Conservation (phyloP, 2,329 filamentous ascomycete genomes). For the Talaromyces amestolkiae region DNA sequence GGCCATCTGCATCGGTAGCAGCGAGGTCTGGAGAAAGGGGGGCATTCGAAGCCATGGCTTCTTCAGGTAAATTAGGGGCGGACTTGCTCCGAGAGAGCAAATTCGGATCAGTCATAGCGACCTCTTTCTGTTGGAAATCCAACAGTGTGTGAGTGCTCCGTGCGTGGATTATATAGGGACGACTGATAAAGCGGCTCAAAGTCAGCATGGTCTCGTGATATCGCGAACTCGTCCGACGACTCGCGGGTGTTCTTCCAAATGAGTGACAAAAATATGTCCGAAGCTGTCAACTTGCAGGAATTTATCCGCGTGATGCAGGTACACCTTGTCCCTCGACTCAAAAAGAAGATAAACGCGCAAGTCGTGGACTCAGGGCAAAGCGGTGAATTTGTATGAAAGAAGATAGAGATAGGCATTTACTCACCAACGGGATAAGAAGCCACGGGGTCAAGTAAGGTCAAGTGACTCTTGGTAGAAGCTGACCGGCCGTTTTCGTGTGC, state of each 20-base stretch:
- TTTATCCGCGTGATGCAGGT: not conserved
- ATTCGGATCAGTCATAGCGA: slow-evolving; percentile 31
- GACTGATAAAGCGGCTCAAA: slow-evolving; percentile 37
- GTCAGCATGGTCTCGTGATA: slow-evolving; percentile 36
- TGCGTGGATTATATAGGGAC: slow-evolving; percentile 32
- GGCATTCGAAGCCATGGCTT: slow-evolving; percentile 28
- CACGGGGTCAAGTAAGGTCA: slow-evolving; percentile 11
- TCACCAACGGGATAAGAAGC: not conserved
- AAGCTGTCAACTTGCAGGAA: not conserved
- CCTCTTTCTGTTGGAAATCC: slow-evolving; percentile 36
- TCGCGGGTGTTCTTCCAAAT: not conserved
- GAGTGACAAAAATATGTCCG: not conserved
- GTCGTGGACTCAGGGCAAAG: not conserved
- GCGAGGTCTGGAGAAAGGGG: slow-evolving; percentile 27
- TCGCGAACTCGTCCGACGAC: slow-evolving; percentile 20
- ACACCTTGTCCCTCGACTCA: not conserved
- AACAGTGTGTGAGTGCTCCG: slow-evolving; percentile 38
- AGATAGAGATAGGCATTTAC: not conserved
- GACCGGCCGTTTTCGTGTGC: slow-evolving; percentile 15
- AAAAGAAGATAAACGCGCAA: not conserved
- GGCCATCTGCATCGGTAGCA: slow-evolving; percentile 30
- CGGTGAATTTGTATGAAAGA: not conserved
- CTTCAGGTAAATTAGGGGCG: slow-evolving; percentile 23
- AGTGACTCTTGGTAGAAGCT: slow-evolving; percentile 3
- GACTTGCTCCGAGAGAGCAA: slow-evolving; percentile 26